These are phyloP conservation scores for Sonneratia caseolaris DNA, from an alignment of 345 rosid genomes.

Conservation along the genomic window DNA sequence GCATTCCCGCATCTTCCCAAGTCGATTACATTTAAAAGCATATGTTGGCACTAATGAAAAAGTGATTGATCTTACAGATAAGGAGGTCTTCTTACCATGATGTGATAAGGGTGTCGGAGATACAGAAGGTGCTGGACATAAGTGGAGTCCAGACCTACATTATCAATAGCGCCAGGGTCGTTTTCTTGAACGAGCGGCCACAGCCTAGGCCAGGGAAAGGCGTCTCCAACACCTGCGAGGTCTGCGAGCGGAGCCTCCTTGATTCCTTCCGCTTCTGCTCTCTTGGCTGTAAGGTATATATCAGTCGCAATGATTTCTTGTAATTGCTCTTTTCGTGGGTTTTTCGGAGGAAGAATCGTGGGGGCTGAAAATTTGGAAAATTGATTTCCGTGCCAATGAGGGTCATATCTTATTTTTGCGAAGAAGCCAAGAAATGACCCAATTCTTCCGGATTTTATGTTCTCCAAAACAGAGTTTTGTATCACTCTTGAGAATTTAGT, in stretches of 20 bases:
- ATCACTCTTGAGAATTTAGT: too few species aligned
- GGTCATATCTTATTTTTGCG: too few species aligned
- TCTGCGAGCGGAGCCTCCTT: constrained; percentile 86
- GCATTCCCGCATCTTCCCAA: background rate
- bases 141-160: constrained; percentile 90
- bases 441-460: too few species aligned
- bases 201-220: constrained; percentile 98
- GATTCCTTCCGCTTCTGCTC: constrained; percentile 97
- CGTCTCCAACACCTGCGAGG: constrained; percentile 83
- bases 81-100: constrained; percentile 99
- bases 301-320: background rate
- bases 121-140: constrained; percentile 79
- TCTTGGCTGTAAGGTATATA: constrained; percentile 86
- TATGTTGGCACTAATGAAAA: background rate
- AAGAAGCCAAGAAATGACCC: too few species aligned
- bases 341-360: too few species aligned
- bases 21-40: background rate
- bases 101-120: constrained; percentile 88
- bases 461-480: too few species aligned
- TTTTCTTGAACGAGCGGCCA: constrained; percentile 92
- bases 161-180: constrained; percentile 95
- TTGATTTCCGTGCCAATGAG: too few species aligned
- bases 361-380: too few species aligned
- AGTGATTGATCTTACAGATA: constrained; percentile 35
- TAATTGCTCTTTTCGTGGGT: background rate